Base-by-base conservation (phyloP, 225 moss, liverwort and hornwort species). In the Pseudisothecium myosuroides region DNA sequence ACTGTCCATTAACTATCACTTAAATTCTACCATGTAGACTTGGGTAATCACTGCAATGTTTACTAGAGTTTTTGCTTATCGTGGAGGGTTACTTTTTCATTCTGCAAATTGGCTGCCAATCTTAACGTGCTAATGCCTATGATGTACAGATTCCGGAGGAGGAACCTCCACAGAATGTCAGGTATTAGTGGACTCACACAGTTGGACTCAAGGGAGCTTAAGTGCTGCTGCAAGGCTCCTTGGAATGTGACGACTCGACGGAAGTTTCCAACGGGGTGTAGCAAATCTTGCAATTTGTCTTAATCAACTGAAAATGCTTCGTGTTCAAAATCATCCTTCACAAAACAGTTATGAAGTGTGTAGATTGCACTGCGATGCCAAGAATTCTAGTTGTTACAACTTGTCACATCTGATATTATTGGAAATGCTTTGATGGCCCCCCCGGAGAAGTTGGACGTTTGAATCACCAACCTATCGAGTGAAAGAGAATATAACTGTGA, bases 101-200 rank as follows among this genome's bases (percentile, higher is more conserved):
- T 39, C 50, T 86, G 47, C 60, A 80, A 50, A 54, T 66, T 52
- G 52, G 19, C 80, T 87, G 84, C 65, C 37, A 28, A 73, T 80
- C 86, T 90, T 80, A 59, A 75, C 80, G 32, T 77, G 63, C 81
- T 61, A 81, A 34, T 84, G 55, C 67, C 52, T 87, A 29, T 87
- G 66, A 83, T 85, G 26, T 86, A 60, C 91, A 93, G 93, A 93
- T 93, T 88, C 93, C 93, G 34, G 93, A 93, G 84, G 91, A 90
- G 84, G 93, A 93, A 80, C 93, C 93, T 87, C 93, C 93, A 68
- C 86, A 93, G 87, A 88, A 66, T 81, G 49, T 85, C 12, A 85
- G 91, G 75, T 86, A 80, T 83, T 91, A 89, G 83, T 88, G 67
- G 67, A 74, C 66, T 45, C 86, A 52, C 79, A 50, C 23, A 41